These are phyloP conservation scores for Scleroderma bovista DNA, from an alignment of 768 basidiomycete genomes.

Conservation along the genomic window DNA sequence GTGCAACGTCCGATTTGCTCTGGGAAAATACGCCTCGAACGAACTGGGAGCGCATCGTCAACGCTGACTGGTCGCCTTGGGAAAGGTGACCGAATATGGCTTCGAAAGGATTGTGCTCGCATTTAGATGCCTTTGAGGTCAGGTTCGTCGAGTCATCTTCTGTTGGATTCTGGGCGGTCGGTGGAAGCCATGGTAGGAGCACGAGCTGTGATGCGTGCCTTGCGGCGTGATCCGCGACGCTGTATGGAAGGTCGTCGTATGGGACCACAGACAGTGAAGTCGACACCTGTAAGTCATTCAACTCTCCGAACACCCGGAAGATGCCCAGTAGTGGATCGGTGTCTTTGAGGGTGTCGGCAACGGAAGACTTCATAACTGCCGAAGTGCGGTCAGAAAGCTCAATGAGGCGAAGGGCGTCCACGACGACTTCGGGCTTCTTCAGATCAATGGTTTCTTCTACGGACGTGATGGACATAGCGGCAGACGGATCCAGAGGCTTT, in stretches of 20 bases:
- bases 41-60: slow-evolving; percentile 72
- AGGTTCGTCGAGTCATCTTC: slow-evolving; percentile 5
- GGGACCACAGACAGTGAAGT: slow-evolving; percentile 71
- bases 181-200: slow-evolving; percentile 75
- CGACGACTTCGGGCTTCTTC: slow-evolving; percentile 30
- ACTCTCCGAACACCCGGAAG: slow-evolving; percentile 70
- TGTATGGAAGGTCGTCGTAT: slow-evolving; percentile 65
- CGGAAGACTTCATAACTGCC: slow-evolving; percentile 61
- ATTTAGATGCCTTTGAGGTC: slow-evolving; percentile 11
- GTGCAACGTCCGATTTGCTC: slow-evolving; percentile 67
- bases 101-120: slow-evolving; percentile 64
- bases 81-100: slow-evolving; percentile 41
- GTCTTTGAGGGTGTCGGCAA: slow-evolving; percentile 58
- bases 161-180: slow-evolving; percentile 14
- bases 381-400: slow-evolving; percentile 69
- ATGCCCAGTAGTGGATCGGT: slow-evolving; percentile 70
- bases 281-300: slow-evolving; percentile 61
- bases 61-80: slow-evolving; percentile 37
- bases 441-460: not conserved
- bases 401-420: slow-evolving; percentile 81
- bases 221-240: slow-evolving; percentile 63
- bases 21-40: slow-evolving; percentile 75
- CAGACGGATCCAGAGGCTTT: slow-evolving; percentile 9
- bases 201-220: slow-evolving; percentile 64
- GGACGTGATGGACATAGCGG: slow-evolving; percentile 10